phyloP scores from a whole-genome alignment of 2,329 filamentous ascomycete genomes.

The Diaporthe aspalathi region DNA sequence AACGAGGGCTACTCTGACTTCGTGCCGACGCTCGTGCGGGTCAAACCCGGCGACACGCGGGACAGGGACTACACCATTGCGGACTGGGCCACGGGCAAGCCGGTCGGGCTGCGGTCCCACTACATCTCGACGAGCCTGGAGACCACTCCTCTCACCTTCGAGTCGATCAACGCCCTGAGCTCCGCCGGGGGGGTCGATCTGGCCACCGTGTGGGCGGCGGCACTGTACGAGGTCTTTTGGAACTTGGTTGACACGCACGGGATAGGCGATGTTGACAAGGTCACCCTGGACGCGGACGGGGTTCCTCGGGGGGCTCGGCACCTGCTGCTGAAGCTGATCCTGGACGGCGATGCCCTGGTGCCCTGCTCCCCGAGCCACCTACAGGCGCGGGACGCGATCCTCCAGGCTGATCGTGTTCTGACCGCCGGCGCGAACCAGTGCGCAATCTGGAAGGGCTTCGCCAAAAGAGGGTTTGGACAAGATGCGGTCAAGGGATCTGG shows the following conservation, averaged over 20 bases:
- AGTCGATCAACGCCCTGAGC: background rate
- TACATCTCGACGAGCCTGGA: background rate
- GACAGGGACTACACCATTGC: background rate
- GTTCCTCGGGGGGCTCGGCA: background rate
- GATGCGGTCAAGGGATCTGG: conserved; percentile 6
- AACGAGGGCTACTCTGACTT: conserved; percentile 1
- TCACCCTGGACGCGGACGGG: background rate
- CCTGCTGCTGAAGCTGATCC: background rate
- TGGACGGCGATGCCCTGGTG: background rate
- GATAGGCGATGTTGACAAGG: background rate
- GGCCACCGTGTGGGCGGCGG: background rate
- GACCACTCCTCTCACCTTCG: background rate
- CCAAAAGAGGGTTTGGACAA: background rate
- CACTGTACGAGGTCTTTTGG: conserved; percentile 2
- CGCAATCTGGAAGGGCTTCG: conserved; percentile 6
- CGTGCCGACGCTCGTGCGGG: background rate
- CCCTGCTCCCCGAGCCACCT: background rate
- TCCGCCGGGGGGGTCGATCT: background rate
- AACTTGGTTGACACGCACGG: background rate
- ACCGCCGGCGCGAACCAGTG: background rate
- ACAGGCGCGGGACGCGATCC: background rate
- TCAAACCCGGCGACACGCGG: background rate
- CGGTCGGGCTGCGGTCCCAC: background rate
- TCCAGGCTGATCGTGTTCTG: background rate
- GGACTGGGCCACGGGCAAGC: background rate